Conservation (phyloP, 2,329 filamentous ascomycete genomes). For the Cladosporium sp. region DNA sequence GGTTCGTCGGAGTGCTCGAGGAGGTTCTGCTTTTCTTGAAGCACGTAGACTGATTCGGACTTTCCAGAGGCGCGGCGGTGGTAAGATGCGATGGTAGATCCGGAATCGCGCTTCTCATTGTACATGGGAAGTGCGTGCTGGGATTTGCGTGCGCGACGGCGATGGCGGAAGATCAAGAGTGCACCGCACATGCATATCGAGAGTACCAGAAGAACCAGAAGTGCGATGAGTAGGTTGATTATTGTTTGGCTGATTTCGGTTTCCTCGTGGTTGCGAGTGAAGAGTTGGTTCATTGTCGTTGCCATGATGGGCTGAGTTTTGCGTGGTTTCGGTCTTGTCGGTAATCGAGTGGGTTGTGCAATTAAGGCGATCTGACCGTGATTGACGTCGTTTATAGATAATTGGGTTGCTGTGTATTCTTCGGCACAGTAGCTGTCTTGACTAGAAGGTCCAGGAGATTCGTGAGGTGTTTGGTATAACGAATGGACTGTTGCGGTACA, state of each 20-base stretch:
- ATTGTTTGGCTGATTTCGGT: conserved; percentile 54
- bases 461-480: conserved; percentile 1
- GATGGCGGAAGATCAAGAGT: conserved; percentile 69
- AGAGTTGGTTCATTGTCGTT: conserved; percentile 34
- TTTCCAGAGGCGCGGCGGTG: conserved; percentile 56
- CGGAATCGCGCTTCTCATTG: conserved; percentile 53
- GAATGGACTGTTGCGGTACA: conserved; percentile 9
- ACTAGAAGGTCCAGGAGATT: neutral
- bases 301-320: conserved; percentile 10
- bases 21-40: conserved; percentile 74
- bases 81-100: conserved; percentile 38
- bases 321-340: neutral
- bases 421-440: neutral
- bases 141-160: conserved; percentile 45
- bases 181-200: conserved; percentile 62
- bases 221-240: conserved; percentile 71
- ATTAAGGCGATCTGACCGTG: neutral
- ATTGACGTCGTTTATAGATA: neutral
- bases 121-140: conserved; percentile 63
- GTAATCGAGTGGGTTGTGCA: neutral
- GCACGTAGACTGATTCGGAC: conserved; percentile 66
- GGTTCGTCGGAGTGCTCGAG: conserved; percentile 70
- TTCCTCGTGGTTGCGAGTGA: conserved; percentile 44
- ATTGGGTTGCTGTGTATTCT: neutral
- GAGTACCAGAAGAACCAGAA: conserved; percentile 73